Percentiles rank a stretch among this genome's conserved stretches.
These are phyloP conservation scores for Paecilomyces sp. DNA, from an alignment of 2,329 filamentous ascomycete species.

Conservation along the genomic window DNA sequence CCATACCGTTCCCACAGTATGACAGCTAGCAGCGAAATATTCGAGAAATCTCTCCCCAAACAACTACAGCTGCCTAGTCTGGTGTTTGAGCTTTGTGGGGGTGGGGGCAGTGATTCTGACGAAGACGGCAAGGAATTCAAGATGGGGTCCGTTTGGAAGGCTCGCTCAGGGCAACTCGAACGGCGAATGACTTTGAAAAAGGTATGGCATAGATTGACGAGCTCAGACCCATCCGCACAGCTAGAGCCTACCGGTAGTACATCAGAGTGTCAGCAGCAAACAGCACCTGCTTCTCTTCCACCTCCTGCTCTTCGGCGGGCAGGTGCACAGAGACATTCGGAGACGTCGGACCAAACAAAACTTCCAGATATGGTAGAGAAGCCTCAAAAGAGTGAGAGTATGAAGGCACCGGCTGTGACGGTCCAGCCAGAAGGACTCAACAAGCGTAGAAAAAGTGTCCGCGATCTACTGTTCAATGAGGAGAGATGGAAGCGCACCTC, in stretches of 20 bases:
- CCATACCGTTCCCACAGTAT: constrained; percentile 19
- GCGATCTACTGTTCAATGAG: constrained; percentile 4
- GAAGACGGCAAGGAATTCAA: constrained; percentile 9
- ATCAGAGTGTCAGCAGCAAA: not conserved
- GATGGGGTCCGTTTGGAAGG: constrained; percentile 4
- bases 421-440: not conserved
- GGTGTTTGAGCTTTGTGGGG: constrained; percentile 10
- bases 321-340: not conserved
- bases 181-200: constrained; percentile 6
- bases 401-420: not conserved
- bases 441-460: constrained; percentile 6
- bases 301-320: not conserved
- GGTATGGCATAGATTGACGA: constrained; percentile 5
- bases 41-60: constrained; percentile 2
- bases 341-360: not conserved
- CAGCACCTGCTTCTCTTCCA: not conserved
- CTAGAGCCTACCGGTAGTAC: not conserved
- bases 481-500: not conserved
- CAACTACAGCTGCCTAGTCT: constrained; percentile 11
- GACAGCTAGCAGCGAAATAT: constrained; percentile 16
- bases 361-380: not conserved
- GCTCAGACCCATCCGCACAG: not conserved
- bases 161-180: constrained; percentile 5
- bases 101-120: constrained; percentile 8
- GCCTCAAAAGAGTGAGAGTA: not conserved